Percentiles rank a stretch among this genome's conserved stretches.
Conservation (phyloP, 768 basidiomycete species). For the Pleurotus pulmonarius region DNA sequence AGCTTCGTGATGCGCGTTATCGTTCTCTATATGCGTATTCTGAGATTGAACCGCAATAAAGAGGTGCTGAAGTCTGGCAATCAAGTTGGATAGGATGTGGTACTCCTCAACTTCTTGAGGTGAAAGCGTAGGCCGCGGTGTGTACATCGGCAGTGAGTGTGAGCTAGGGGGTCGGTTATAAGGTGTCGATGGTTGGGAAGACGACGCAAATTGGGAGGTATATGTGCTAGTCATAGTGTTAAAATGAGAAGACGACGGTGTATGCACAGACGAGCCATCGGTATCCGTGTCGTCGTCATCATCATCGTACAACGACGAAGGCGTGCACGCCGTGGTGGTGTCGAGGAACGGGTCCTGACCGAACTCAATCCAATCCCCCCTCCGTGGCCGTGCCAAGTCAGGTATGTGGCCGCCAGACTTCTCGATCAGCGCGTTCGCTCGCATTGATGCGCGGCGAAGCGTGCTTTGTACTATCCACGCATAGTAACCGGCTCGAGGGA, state of each 20-base stretch:
- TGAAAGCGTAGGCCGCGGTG: slow-evolving; percentile 24
- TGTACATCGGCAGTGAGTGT: slow-evolving; percentile 17
- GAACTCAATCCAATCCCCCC: slow-evolving; percentile 7
- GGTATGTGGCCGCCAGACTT: slow-evolving; percentile 22
- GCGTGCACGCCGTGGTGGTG: slow-evolving; percentile 26
- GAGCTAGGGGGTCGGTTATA: slow-evolving; percentile 12
- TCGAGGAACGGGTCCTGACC: slow-evolving; percentile 3
- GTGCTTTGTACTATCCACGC: slow-evolving; percentile 53
- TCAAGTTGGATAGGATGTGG: slow-evolving; percentile 25
- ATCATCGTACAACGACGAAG: slow-evolving; percentile 31
- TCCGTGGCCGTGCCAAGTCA: slow-evolving; percentile 7
- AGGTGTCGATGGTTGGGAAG: slow-evolving; percentile 8
- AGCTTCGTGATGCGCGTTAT: slow-evolving; percentile 33
- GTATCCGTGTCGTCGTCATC: slow-evolving; percentile 45
- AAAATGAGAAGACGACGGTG: slow-evolving; percentile 33
- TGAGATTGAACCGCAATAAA: slow-evolving; percentile 39
- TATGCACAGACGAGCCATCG: slow-evolving; percentile 47
- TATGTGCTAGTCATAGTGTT: slow-evolving; percentile 12
- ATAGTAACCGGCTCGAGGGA: slow-evolving; percentile 40
- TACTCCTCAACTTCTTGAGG: slow-evolving; percentile 29
- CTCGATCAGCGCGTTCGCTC: slow-evolving; percentile 38
- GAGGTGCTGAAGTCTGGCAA: slow-evolving; percentile 35
- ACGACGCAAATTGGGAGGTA: slow-evolving; percentile 4
- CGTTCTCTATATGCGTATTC: slow-evolving; percentile 33
- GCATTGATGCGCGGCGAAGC: slow-evolving; percentile 40